These are phyloP conservation scores for Mortierella sp. DNA, from an alignment of 371 early-diverging fungal genomes.

Conservation along the genomic window DNA sequence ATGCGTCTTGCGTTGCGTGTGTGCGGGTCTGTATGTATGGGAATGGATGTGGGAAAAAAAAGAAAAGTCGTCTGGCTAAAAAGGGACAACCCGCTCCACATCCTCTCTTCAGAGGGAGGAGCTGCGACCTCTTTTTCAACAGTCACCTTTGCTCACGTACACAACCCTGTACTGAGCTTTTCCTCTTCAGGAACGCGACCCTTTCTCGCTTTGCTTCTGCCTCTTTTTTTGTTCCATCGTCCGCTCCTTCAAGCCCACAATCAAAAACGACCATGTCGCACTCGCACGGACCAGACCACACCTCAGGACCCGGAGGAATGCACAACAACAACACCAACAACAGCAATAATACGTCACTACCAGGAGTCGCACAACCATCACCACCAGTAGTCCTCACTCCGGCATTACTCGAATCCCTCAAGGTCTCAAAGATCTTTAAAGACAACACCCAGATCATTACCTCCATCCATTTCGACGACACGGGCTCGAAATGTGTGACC, in stretches of 20 bases:
- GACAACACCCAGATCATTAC: conserved; percentile 77
- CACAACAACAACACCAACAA: conserved; percentile 17
- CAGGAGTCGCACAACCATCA: conserved; percentile 22
- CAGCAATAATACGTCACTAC: conserved; percentile 8
- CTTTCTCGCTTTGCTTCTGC: neutral
- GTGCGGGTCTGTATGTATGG: neutral
- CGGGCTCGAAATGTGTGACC: conserved; percentile 80
- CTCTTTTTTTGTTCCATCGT: neutral
- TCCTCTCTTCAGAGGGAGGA: too few relatives aligned
- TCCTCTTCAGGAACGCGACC: neutral
- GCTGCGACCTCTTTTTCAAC: neutral
- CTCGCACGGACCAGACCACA: neutral
- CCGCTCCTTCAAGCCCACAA: neutral
- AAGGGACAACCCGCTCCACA: too few relatives aligned
- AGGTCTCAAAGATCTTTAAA: conserved; percentile 75
- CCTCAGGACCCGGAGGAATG: neutral
- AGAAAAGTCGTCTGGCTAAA: neutral
- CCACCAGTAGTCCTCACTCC: conserved; percentile 56
- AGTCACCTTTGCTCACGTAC: neutral
- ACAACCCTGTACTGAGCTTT: neutral
- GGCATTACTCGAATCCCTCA: conserved; percentile 53
- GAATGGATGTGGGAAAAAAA: conserved; percentile 2
- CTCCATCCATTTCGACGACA: conserved; percentile 82
- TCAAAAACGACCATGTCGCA: neutral
- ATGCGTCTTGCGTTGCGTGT: neutral